Evolutionary conservation across 2,329 filamentous ascomycete genomes (phyloP).

Genomic region (Talaromyces islandicus): DNA sequence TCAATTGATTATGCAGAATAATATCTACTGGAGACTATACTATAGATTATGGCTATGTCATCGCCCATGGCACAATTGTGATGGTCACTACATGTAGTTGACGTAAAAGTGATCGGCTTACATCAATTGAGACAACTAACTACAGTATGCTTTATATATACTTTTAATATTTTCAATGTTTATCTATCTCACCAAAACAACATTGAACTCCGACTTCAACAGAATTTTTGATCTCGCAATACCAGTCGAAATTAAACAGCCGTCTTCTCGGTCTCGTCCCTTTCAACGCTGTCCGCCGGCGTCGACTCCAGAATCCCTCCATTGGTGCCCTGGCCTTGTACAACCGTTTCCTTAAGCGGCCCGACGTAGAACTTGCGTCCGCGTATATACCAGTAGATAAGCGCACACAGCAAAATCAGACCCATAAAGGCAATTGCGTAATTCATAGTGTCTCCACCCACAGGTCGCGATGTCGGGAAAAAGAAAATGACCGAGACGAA

Average conservation of each 20-base stretch:
- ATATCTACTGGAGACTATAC: not conserved
- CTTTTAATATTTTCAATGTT: not conserved
- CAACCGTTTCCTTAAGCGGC: conserved; percentile 10
- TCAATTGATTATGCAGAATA: too few species aligned
- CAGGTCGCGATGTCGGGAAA: conserved; percentile 45
- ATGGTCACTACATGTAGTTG: too few species aligned
- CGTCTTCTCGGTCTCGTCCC: not conserved
- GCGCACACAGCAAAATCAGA: conserved; percentile 8
- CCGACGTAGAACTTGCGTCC: conserved; percentile 11
- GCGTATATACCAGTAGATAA: conserved; percentile 9
- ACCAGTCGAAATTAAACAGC: not conserved
- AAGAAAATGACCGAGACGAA: conserved; percentile 52
- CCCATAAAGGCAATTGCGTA: conserved; percentile 11
- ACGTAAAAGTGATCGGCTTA: not conserved
- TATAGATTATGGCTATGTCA: too few species aligned
- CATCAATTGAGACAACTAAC: too few species aligned
- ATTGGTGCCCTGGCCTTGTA: conserved; percentile 2
- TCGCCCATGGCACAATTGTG: too few species aligned
- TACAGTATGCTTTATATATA: not conserved
- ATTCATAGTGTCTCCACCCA: conserved; percentile 39
- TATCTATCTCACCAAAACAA: not conserved
- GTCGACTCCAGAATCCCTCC: conserved; percentile 4
- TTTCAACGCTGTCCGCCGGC: conserved; percentile 3
- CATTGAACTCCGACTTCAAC: not conserved
- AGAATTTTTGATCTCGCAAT: not conserved